Evolutionary conservation across 2,329 filamentous ascomycete genomes (phyloP).

Genomic region (Apiospora malaysiana): DNA sequence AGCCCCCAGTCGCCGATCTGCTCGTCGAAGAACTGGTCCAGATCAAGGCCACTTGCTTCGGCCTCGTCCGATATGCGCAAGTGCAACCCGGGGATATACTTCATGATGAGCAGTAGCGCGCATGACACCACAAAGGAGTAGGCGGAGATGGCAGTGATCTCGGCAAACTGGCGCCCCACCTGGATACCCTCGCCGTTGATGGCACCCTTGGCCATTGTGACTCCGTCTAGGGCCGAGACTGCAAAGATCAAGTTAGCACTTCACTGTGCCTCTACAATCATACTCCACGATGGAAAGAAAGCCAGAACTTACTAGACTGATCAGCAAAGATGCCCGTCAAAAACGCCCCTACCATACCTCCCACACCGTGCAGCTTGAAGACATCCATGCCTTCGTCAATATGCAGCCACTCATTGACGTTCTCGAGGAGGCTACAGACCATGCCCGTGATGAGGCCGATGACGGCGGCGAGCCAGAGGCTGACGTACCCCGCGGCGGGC

Average conservation of each 20-base stretch:
- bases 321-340: constrained; percentile 64
- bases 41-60: constrained; percentile 59
- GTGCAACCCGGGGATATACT: constrained; percentile 62
- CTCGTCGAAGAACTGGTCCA: constrained; percentile 31
- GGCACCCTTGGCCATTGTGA: constrained; percentile 54
- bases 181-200: constrained; percentile 59
- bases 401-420: constrained; percentile 24
- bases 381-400: constrained; percentile 66
- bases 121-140: constrained; percentile 62
- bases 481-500: constrained; percentile 61
- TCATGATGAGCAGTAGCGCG: constrained; percentile 59
- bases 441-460: constrained; percentile 58
- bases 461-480: constrained; percentile 55
- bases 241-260: neutral
- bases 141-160: constrained; percentile 58
- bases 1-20: constrained; percentile 44
- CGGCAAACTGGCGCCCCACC: constrained; percentile 62
- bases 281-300: neutral
- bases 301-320: constrained; percentile 28
- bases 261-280: neutral
- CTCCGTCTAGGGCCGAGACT: constrained; percentile 59
- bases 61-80: constrained; percentile 60
- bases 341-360: constrained; percentile 62
- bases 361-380: constrained; percentile 64
- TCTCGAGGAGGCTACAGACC: constrained; percentile 39